These are phyloP conservation scores for Striga hermonthica DNA, from an alignment of 305 asterid genomes.

Conservation along the genomic window DNA sequence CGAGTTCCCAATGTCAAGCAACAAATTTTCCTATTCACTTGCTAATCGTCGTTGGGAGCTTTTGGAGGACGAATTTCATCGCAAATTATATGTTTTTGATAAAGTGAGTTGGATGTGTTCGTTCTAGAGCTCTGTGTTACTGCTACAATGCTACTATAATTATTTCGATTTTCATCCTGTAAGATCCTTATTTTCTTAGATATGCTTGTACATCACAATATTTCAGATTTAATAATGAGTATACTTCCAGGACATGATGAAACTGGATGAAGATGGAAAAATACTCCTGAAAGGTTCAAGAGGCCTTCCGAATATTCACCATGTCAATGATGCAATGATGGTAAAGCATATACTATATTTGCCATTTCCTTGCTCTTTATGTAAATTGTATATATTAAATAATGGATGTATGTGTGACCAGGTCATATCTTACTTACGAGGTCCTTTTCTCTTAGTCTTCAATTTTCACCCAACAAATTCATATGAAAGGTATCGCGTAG, in stretches of 20 bases:
- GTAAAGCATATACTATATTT: slow-evolving; percentile 35
- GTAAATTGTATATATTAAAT: neutral
- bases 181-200: neutral
- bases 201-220: slow-evolving; percentile 9
- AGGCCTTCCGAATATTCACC: slow-evolving; percentile 84
- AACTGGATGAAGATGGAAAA: slow-evolving; percentile 65
- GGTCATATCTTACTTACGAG: slow-evolving; percentile 83
- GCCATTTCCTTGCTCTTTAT: neutral
- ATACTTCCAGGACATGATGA: slow-evolving; percentile 81
- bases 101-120: slow-evolving; percentile 46
- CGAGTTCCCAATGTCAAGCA: slow-evolving; percentile 91
- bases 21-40: slow-evolving; percentile 68
- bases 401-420: slow-evolving; percentile 35
- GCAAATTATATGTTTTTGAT: slow-evolving; percentile 67
- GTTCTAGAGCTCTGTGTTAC: neutral
- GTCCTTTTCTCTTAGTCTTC: slow-evolving; percentile 78
- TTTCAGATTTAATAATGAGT: slow-evolving; percentile 25
- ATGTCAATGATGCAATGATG: slow-evolving; percentile 72
- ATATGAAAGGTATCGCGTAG: slow-evolving; percentile 59
- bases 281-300: slow-evolving; percentile 64
- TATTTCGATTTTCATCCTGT: no score
- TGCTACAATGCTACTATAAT: no score
- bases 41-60: slow-evolving; percentile 93
- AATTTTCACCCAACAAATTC: slow-evolving; percentile 81
- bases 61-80: slow-evolving; percentile 60